phyloP scores from a whole-genome alignment of 2,329 filamentous ascomycete genomes.

The Polychaeton citri region DNA sequence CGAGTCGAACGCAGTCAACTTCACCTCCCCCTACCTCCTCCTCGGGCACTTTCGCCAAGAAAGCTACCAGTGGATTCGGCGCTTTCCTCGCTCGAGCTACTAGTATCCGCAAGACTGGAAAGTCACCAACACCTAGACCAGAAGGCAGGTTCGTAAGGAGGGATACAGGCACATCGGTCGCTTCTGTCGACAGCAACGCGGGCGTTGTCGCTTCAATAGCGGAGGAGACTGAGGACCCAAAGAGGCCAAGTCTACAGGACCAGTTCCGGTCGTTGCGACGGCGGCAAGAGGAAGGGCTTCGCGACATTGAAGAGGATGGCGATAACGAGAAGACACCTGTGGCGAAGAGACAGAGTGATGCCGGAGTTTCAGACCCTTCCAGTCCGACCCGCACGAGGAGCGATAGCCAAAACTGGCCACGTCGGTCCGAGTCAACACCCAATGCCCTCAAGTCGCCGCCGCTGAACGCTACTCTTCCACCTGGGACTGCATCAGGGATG shows the following conservation, averaged over 20 bases:
- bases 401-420: slow-evolving; percentile 17
- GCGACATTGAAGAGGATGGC: slow-evolving; percentile 40
- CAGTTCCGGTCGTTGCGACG: slow-evolving; percentile 33
- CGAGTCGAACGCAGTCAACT: background rate
- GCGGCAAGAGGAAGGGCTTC: slow-evolving; percentile 28
- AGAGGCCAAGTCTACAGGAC: slow-evolving; percentile 30
- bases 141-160: slow-evolving; percentile 12
- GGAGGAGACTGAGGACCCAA: slow-evolving; percentile 17
- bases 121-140: slow-evolving; percentile 33
- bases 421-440: slow-evolving; percentile 11
- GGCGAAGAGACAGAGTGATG: slow-evolving; percentile 7
- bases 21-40: slow-evolving; percentile 14
- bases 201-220: slow-evolving; percentile 8
- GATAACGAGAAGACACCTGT: slow-evolving; percentile 5
- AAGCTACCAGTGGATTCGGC: slow-evolving; percentile 51
- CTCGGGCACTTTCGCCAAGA: slow-evolving; percentile 17
- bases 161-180: slow-evolving; percentile 12
- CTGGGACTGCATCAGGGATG: slow-evolving; percentile 74
- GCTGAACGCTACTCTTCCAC: slow-evolving; percentile 59
- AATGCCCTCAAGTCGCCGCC: slow-evolving; percentile 40
- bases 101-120: slow-evolving; percentile 43
- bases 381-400: slow-evolving; percentile 7
- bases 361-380: slow-evolving; percentile 20
- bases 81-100: slow-evolving; percentile 56
- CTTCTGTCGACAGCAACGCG: slow-evolving; percentile 2